Base-by-base conservation (phyloP, 164 flowering plant species). In the Vitis cinerea region DNA sequence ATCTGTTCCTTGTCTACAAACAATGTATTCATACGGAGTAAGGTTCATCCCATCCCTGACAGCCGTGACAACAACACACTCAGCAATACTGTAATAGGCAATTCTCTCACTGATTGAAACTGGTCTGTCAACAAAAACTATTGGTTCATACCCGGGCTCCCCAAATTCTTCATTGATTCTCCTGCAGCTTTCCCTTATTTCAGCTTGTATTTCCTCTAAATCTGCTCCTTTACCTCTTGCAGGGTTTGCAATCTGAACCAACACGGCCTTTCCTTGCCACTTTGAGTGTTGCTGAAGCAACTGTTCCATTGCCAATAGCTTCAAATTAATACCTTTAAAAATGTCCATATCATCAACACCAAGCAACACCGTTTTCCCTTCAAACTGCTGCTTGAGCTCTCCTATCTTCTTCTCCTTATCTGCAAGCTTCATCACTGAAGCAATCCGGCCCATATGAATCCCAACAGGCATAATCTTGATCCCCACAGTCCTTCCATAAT, bases 401-500 rank as follows among this genome's bases (percentile, higher is more conserved):
- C 54, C 65, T 16, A 79, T 70, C 67, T 56, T 79, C 52, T 17
- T 29, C 67, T 78, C 84, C 52, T 74, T 77, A 23, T 77, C 84
- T 4, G 81, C 77, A 48, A 74, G 75, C 58, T 61, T 75, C 75
- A 80, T 69, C 31, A 81, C 80, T 8, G 86, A 81, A 61, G 69
- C 70, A 59, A 84, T 73, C 67, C 80, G 83, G 50, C 83, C 83
- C 86, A 81, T 82, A 68, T 82, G 85, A 69, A 84, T 65, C 30
- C 86, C 88, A 65, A 81, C 84, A 5, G 88, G 86, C 79, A 84
- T 77, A 50, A 84, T 84, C 64, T 84, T 84, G 16, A 84, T 77
- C 31, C 81, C 79, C 27, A 84, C 78, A 27, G 84, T 83, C 64
- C 88, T 65, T 16, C 88, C 88, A 79, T 70, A 84, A 65, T 82